Conservation (phyloP, 1,284 basidiomycete species). For the Xerocomus alliaceus region DNA sequence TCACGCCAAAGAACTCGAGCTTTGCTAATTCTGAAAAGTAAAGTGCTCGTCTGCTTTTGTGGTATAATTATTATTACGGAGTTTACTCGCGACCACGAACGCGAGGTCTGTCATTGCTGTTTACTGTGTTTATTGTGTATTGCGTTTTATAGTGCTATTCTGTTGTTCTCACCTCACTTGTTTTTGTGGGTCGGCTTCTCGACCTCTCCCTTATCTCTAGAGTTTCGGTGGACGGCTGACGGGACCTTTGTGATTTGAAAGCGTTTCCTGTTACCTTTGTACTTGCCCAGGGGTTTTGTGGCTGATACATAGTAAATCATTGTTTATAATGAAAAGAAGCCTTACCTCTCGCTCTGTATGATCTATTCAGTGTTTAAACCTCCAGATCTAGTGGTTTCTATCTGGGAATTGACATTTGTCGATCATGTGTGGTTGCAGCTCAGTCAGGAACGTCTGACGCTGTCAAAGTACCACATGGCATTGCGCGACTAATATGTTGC, state of each 20-base stretch:
- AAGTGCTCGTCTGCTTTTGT: conserved; percentile 10
- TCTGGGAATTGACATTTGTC: too few relatives aligned
- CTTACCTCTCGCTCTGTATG: too few relatives aligned
- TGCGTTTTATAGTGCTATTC: conserved; percentile 1
- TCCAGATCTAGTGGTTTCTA: too few relatives aligned
- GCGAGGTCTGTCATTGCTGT: conserved; percentile 26
- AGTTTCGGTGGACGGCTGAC: background rate
- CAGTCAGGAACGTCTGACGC: too few relatives aligned
- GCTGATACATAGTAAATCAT: too few relatives aligned
- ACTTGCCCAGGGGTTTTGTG: background rate
- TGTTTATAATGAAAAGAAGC: too few relatives aligned
- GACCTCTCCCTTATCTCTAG: conserved; percentile 10
- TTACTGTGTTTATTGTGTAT: conserved; percentile 40
- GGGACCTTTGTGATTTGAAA: background rate
- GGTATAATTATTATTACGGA: conserved; percentile 11
- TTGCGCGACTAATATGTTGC: too few relatives aligned
- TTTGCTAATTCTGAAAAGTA: conserved; percentile 42
- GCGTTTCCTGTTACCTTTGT: conserved; percentile 1
- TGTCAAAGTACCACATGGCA: too few relatives aligned
- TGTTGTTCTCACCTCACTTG: conserved; percentile 8
- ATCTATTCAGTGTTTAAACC: too few relatives aligned
- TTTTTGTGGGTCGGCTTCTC: background rate
- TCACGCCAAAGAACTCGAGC: conserved; percentile 35
- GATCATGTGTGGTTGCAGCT: too few relatives aligned
- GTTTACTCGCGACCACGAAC: conserved; percentile 24